Evolutionary conservation across 306 rosid species (phyloP), one percentile per base, ranked within the genome.

Genomic region (Gleditsia sinensis): DNA sequence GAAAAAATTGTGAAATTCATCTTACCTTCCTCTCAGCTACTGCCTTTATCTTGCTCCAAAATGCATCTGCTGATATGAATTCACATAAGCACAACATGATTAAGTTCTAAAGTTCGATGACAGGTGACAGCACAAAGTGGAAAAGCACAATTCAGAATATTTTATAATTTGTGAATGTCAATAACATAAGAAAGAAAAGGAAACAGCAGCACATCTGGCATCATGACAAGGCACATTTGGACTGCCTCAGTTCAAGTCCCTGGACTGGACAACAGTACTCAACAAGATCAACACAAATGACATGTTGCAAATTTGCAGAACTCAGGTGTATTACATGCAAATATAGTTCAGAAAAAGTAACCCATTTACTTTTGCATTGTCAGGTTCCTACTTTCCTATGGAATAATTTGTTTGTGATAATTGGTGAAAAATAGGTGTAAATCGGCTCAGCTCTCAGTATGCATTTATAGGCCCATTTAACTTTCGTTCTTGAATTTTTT

Each of bases 21-120:
- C 72, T 58, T 84, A 91, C 98, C 97, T 90, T 94, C 79, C 67
- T 85, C 81, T 85, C 96, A 42, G 86, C 95, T 32, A 84, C 89
- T 9, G 78, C 80, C 83, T 84, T 90, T 67, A 94, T 85, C 86
- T 90, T 91, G 85, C 54, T 83, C 97, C 96, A 94, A 79, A 94
- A 91, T 71, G 87, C 86, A 83, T 80, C 97, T 94, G 93, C 40
- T 39, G 34, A 55, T 25, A 79, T 83, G 71, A 74, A 64, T 75
- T 66, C 87, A 83, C 70, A 82, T 20, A 32, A 76, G 69, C 55
- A 68, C 11, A 27, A 7, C 30, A 28, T 57, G 55, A 69, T 50
- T 45, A 5, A 24, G 74, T 39, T 56, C 66, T 30, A 4, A 21
- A 28, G 11, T 27, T 37, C 27, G 63, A 54, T 5, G n/a, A 48